These are phyloP conservation scores for Fonsecaea erecta DNA, from an alignment of 2,329 filamentous ascomycete genomes.

Conservation along the genomic window DNA sequence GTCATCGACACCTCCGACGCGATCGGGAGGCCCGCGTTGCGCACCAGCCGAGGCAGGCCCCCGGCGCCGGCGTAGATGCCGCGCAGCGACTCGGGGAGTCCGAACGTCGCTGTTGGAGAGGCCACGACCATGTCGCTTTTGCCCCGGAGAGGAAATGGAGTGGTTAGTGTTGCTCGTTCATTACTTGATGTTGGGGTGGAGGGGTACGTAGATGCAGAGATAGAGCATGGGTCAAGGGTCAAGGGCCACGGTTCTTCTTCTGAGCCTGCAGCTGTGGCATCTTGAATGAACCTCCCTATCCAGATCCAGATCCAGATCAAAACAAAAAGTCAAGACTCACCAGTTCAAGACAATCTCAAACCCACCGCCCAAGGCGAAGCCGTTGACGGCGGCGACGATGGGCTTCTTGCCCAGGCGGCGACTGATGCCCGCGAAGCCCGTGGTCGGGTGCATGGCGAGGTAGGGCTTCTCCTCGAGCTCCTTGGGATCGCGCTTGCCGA, in stretches of 20 bases:
- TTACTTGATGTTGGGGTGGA: too few species aligned
- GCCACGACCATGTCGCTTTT: conserved; percentile 70
- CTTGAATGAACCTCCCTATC: too few species aligned
- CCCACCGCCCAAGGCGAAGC: conserved; percentile 74
- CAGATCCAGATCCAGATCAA: too few species aligned
- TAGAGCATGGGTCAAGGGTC: too few species aligned
- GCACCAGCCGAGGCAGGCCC: conserved; percentile 68
- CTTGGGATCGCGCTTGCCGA: conserved; percentile 37
- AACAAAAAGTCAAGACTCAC: too few species aligned
- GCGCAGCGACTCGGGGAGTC: conserved; percentile 71
- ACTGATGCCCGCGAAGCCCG: conserved; percentile 51
- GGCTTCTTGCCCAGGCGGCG: conserved; percentile 73
- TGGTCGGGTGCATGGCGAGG: conserved; percentile 38
- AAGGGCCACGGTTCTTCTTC: too few species aligned
- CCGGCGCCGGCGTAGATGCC: conserved; percentile 75
- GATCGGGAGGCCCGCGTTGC: conserved; percentile 69
- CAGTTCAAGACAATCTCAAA: conserved; percentile 65
- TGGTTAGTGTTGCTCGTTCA: too few species aligned
- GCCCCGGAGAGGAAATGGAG: too few species aligned
- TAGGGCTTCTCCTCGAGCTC: conserved; percentile 38
- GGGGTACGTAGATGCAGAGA: too few species aligned
- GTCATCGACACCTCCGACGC: conserved; percentile 73
- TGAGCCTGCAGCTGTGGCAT: too few species aligned
- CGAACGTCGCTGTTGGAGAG: conserved; percentile 61
- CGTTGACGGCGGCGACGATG: conserved; percentile 76